Conservation (phyloP, 1,284 basidiomycete species). For the Ceratobasidium sp. region DNA sequence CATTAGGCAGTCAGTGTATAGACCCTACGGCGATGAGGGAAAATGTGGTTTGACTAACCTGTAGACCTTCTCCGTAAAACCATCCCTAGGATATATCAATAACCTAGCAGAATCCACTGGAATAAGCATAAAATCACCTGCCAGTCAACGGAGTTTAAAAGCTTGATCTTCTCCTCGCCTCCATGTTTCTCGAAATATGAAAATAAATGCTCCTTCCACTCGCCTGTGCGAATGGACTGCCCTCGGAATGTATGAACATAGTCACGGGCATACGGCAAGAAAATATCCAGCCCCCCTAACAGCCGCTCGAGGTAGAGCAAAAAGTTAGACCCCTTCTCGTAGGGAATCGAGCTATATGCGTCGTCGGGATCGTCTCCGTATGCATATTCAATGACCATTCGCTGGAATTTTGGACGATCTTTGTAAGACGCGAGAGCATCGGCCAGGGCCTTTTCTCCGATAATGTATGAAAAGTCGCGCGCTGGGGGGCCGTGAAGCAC, state of each 20-base stretch:
- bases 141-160: conserved; percentile 79
- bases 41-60: no score
- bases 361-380: conserved; percentile 85
- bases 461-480: conserved; percentile 80
- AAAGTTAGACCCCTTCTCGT: conserved; percentile 78
- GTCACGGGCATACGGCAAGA: conserved; percentile 79
- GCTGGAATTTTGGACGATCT: conserved; percentile 74
- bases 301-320: conserved; percentile 70
- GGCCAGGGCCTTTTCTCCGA: conserved; percentile 74
- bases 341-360: conserved; percentile 71
- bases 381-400: conserved; percentile 82
- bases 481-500: conserved; percentile 76
- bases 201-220: conserved; percentile 88
- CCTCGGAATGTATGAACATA: conserved; percentile 79
- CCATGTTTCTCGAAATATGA: conserved; percentile 70
- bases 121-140: conserved; percentile 55
- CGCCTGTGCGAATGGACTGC: conserved; percentile 82
- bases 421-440: conserved; percentile 73
- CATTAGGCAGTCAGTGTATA: neutral
- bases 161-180: conserved; percentile 66
- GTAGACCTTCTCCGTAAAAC: conserved; percentile 81
- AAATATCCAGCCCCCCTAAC: conserved; percentile 85
- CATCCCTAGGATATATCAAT: conserved; percentile 63
- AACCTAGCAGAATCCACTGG: conserved; percentile 3
- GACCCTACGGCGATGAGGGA: no score